These are phyloP conservation scores for Botrytis cinerea DNA, from an alignment of 2,329 filamentous ascomycete species.

Conservation along the genomic window DNA sequence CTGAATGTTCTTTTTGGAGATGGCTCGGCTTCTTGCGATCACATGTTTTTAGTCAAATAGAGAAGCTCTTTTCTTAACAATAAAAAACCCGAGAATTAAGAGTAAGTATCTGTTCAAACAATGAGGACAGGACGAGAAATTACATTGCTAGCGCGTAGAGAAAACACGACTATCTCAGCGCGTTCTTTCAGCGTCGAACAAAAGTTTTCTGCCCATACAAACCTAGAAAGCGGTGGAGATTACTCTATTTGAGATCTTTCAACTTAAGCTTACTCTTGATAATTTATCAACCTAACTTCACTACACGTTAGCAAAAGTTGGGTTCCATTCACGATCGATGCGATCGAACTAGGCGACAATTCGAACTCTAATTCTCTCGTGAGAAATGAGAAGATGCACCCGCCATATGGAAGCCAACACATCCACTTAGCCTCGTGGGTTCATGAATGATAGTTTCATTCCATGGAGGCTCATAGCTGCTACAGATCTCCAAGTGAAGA, in stretches of 20 bases:
- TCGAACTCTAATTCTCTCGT: neutral
- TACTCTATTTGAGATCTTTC: neutral
- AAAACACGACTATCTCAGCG: neutral
- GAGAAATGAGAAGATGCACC: neutral
- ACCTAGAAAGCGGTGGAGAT: neutral
- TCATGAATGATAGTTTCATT: neutral
- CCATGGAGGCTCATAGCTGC: neutral
- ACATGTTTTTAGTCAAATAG: too few species aligned
- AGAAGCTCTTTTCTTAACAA: neutral
- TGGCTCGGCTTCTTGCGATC: neutral
- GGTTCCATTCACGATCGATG: neutral
- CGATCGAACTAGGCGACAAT: neutral
- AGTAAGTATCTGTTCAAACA: neutral
- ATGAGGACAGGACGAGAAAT: neutral
- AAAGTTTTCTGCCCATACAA: neutral
- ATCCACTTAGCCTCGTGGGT: neutral
- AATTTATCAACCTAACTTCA: neutral
- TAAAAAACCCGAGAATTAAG: neutral
- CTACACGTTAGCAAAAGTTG: neutral
- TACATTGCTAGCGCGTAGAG: neutral
- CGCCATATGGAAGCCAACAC: neutral
- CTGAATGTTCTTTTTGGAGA: neutral
- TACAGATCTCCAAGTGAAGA: constrained; percentile 8
- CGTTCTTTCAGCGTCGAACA: neutral
- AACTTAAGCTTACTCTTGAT: too few species aligned